Percentiles rank a stretch among this genome's conserved stretches.
Evolutionary conservation across 345 rosid genomes (phyloP).

Genomic region (Acer negundo): DNA sequence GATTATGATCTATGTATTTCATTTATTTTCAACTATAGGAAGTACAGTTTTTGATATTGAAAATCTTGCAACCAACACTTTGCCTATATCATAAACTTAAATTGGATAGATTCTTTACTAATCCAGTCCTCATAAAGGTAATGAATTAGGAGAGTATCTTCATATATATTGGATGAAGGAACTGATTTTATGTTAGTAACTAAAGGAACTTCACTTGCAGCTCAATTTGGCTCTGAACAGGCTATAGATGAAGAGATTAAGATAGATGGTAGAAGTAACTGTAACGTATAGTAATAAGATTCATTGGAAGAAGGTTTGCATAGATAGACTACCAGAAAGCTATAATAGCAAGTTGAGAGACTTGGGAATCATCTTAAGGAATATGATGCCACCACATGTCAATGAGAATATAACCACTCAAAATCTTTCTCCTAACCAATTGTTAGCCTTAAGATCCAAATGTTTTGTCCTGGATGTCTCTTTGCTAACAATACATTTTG

Average conservation of each 20-base stretch:
- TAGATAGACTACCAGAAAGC: conserved; percentile 68
- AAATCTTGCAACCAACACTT: conserved; percentile 89
- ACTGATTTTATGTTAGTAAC: conserved; percentile 16
- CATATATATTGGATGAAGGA: conserved; percentile 9
- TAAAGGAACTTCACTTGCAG: conserved; percentile 41
- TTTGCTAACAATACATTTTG: conserved; percentile 46
- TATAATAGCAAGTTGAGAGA: conserved; percentile 54
- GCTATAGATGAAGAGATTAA: conserved; percentile 68
- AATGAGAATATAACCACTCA: conserved; percentile 60
- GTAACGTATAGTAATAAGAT: conserved; percentile 58
- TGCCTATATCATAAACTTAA: conserved; percentile 86
- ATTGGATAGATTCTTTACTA: conserved; percentile 72
- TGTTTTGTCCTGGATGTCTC: conserved; percentile 53
- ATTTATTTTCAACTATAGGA: conserved; percentile 53
- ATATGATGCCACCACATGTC: conserved; percentile 53
- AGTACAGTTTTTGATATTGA: conserved; percentile 89
- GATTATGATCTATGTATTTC: conserved; percentile 11
- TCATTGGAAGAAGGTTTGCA: conserved; percentile 76
- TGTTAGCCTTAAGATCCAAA: conserved; percentile 46
- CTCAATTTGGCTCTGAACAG: conserved; percentile 65
- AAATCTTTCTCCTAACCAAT: conserved; percentile 53
- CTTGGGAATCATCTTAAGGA: conserved; percentile 48
- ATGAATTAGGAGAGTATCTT: conserved; percentile 4
- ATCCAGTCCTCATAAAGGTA: conserved; percentile 62
- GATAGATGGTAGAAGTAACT: conserved; percentile 62